Base-by-base conservation (phyloP, 83 land plant genomes). In the Isoetes engelmannii region DNA sequence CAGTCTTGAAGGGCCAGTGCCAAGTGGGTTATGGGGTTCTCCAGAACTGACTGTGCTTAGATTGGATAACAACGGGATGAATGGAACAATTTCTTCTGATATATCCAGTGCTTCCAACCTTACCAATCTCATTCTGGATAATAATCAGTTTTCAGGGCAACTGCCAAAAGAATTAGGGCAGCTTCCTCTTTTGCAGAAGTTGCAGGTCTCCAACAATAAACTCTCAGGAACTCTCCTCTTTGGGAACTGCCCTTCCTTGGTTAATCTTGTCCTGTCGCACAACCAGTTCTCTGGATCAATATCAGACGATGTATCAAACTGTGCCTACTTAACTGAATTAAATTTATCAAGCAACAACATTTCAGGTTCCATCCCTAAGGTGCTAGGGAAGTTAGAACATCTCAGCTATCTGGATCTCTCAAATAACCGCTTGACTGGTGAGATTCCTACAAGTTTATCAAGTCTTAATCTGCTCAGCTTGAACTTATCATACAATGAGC, bases 331-430 rank as follows among this genome's bases (percentile, higher is more conserved):
- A 50, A 50, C 53, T 8, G 10, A 50, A 8, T 8, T 50, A 50
- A 8, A 8, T 13, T 8, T 50, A 50, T 50, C n/a, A n/a, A n/a
- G n/a, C n/a, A n/a, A n/a, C n/a, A n/a, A n/a, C n/a, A n/a, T n/a
- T n/a, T n/a, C n/a, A n/a, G n/a, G n/a, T n/a, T n/a, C n/a, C n/a
- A n/a, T n/a, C n/a, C n/a, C n/a, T n/a, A n/a, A n/a, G n/a, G n/a
- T n/a, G n/a, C n/a, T n/a, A n/a, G n/a, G n/a, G n/a, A n/a, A n/a
- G n/a, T n/a, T n/a, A n/a, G n/a, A n/a, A n/a, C n/a, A n/a, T n/a
- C 20, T 84, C 19, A 81, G 65, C 57, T 67, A 43, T 18, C 69
- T 84, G 41, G 72, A 81, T 19, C 65, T 84, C 13, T 78, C 84
- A 3, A 49, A 61, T n/a, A 81, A 84, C 48, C 61, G 28, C 19